These are phyloP conservation scores for Stenocarpella maydis DNA, from an alignment of 2,329 filamentous ascomycete genomes.

Conservation along the genomic window DNA sequence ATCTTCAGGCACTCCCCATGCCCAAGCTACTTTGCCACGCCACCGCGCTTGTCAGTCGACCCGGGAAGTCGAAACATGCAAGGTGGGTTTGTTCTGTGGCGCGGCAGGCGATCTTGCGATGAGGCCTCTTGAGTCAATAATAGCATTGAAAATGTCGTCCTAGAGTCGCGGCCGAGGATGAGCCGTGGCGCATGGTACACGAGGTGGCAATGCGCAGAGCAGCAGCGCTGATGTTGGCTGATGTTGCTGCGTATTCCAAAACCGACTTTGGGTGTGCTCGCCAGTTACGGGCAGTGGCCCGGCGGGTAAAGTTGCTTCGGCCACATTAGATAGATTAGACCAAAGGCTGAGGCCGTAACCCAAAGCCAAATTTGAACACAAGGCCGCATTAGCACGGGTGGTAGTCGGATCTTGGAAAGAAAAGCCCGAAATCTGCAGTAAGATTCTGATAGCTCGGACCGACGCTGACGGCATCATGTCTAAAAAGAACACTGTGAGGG, in stretches of 20 bases:
- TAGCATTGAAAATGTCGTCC: constrained; percentile 16
- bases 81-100: constrained; percentile 26
- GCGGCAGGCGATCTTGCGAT: constrained; percentile 20
- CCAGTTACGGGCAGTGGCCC: constrained; percentile 7
- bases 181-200: constrained; percentile 16
- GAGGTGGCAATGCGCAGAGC: constrained; percentile 19
- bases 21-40: constrained; percentile 24
- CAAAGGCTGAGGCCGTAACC: constrained; percentile 13
- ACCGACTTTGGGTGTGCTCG: background rate
- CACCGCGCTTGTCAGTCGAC: constrained; percentile 27
- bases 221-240: background rate
- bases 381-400: constrained; percentile 11
- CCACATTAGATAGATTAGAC: constrained; percentile 12
- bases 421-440: constrained; percentile 21
- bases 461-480: constrained; percentile 23
- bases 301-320: constrained; percentile 11
- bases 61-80: constrained; percentile 29
- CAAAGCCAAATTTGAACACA: constrained; percentile 2
- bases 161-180: constrained; percentile 11
- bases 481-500: constrained; percentile 11
- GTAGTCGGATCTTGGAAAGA: background rate
- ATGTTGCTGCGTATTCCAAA: background rate
- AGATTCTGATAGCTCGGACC: constrained; percentile 20
- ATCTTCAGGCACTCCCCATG: constrained; percentile 36
- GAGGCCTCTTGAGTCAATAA: constrained; percentile 23